Percentiles rank a stretch among this genome's conserved stretches.
Evolutionary conservation across 2,329 filamentous ascomycete genomes (phyloP).

Genomic region (Trichoderma sp.): DNA sequence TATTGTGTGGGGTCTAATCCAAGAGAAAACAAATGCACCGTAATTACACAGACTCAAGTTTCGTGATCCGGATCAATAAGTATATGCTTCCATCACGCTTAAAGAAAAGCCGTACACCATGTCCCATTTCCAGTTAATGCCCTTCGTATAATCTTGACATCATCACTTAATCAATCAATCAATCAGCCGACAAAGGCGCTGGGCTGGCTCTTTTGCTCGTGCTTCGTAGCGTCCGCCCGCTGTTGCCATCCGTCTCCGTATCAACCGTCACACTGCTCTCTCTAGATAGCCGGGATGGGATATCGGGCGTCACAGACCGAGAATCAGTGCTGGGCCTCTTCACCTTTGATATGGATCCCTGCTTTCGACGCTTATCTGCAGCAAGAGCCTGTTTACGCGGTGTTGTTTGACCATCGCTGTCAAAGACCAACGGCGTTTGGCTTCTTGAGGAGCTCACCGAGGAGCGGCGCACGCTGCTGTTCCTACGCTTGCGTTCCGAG

Average conservation of each 20-base stretch:
- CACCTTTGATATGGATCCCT: slow-evolving; percentile 41
- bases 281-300: slow-evolving; percentile 51
- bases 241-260: slow-evolving; percentile 24
- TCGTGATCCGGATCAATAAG: not conserved
- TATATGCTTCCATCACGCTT: slow-evolving; percentile 10
- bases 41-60: not conserved
- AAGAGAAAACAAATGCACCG: not conserved
- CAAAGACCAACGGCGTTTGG: slow-evolving; percentile 46
- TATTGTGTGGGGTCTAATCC: not conserved
- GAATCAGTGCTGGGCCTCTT: slow-evolving; percentile 48
- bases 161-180: not conserved
- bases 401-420: slow-evolving; percentile 42
- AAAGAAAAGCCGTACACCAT: slow-evolving; percentile 1
- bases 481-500: slow-evolving; percentile 50
- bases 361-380: slow-evolving; percentile 54
- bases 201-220: slow-evolving; percentile 26
- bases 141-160: slow-evolving; percentile 9
- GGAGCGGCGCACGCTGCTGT: slow-evolving; percentile 51
- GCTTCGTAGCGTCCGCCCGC: slow-evolving; percentile 27
- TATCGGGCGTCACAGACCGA: slow-evolving; percentile 54
- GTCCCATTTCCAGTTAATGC: not conserved
- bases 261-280: slow-evolving; percentile 41
- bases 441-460: slow-evolving; percentile 53
- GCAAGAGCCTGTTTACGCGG: slow-evolving; percentile 48
- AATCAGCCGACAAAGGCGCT: slow-evolving; percentile 6